Evolutionary conservation across 2,329 filamentous ascomycete species (phyloP), one percentile per base, ranked within the genome.

Genomic region (Parascedosporium putredinis): DNA sequence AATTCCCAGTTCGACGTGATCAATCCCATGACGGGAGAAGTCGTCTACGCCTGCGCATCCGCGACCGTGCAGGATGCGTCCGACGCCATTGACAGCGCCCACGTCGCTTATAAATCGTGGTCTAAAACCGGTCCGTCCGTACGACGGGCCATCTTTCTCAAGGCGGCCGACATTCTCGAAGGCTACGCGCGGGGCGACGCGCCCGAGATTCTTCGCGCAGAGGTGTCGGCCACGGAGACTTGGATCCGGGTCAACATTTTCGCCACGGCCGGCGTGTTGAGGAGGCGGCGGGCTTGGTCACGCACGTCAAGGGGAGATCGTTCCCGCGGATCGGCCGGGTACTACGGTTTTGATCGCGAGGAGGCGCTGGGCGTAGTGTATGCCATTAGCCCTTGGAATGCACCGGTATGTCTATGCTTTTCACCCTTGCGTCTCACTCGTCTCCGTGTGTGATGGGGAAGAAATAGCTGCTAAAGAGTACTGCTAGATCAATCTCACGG

Each of bases 331-430:
- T 7, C 54, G 58, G 1, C 71, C 78, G 27, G 78, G 73, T 0
- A 74, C 73, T 20, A 72, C 66, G 8, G 81, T 80, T 0, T 66
- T 87, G 53, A 66, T 88, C 2, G 71, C 77, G 56, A 81, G 81
- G 79, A 85, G 61, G 81, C 84, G 0, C 83, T 78, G 54, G 84
- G 84, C 1, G 83, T 86, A 3, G 72, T 85, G 16, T 66, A 86
- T 38, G 79, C 74, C 3, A 86, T 88, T 58, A 81, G 79, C 9
- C 83, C 84, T 2, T 88, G 84, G 82, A 83, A 69, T 57, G 60
- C 59, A 8, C 61, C 56, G 2, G 58, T 60, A 49, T 33, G 46
- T 27, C 9, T 16, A 3, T n/a, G n/a, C n/a, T 20, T 47, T 31
- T 18, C 44, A 12, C 20, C n/a, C 24, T 23, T n/a, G 3, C 2